These are phyloP conservation scores for Fabrea salina DNA, from an alignment of 169 alveolate species.

Conservation along the genomic window DNA sequence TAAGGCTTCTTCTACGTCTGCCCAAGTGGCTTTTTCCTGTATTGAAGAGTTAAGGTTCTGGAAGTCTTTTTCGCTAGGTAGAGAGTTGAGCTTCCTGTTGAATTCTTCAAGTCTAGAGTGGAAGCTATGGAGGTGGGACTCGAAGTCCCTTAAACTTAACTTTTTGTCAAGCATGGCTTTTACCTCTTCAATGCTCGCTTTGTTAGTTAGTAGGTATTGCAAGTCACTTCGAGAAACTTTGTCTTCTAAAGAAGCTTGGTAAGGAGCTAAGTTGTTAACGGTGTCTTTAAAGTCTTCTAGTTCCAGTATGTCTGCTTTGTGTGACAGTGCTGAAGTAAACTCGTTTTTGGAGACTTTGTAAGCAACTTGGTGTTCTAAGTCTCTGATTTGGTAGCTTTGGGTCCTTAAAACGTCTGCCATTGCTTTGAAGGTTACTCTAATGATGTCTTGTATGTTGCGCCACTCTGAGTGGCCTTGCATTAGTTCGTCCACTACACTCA, in stretches of 20 bases:
- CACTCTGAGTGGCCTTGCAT: constrained; percentile 46
- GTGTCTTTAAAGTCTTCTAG: no score
- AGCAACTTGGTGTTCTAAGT: constrained; percentile 38
- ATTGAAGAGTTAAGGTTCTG: not conserved
- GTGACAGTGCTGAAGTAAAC: constrained; percentile 33
- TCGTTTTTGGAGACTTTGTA: constrained; percentile 40
- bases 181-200: constrained; percentile 61
- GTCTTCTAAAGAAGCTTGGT: constrained; percentile 28
- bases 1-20: not conserved
- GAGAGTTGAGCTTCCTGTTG: not conserved
- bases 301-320: constrained; percentile 24
- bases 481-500: constrained; percentile 37
- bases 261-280: not conserved
- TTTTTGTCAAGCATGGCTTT: constrained; percentile 54
- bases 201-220: constrained; percentile 49
- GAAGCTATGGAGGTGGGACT: constrained; percentile 25
- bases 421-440: constrained; percentile 57
- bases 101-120: constrained; percentile 36
- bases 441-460: constrained; percentile 66
- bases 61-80: constrained; percentile 40
- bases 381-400: constrained; percentile 61
- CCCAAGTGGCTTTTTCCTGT: constrained; percentile 37
- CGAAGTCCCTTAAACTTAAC: constrained; percentile 52
- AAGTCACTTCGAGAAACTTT: constrained; percentile 64
- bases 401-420: constrained; percentile 55